Conservation (phyloP, 805 yeast species). For the Hanseniaspora clermontiae region DNA sequence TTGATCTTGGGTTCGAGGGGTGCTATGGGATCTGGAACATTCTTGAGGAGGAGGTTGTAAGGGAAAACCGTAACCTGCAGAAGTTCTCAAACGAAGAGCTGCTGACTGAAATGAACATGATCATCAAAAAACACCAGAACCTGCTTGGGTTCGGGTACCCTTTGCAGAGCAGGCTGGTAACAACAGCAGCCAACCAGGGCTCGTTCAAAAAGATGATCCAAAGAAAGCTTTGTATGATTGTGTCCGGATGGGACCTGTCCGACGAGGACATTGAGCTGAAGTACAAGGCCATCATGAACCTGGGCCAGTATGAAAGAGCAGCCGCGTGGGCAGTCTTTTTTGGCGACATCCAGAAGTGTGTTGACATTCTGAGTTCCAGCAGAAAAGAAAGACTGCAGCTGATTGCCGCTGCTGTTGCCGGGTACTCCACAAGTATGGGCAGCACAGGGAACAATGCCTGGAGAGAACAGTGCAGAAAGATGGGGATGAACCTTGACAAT, state of each 20-base stretch:
- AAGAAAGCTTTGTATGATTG: slow-evolving; percentile 64
- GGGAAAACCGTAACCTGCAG: slow-evolving; percentile 19
- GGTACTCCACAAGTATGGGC: slow-evolving; percentile 54
- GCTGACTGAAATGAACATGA: slow-evolving; percentile 26
- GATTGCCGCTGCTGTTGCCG: slow-evolving; percentile 90
- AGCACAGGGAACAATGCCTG: slow-evolving; percentile 47
- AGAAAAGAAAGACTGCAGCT: slow-evolving; percentile 56
- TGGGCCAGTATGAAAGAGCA: slow-evolving; percentile 68
- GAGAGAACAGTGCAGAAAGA: slow-evolving; percentile 82
- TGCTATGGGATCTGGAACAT: slow-evolving; percentile 86
- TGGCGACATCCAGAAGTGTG: slow-evolving; percentile 73
- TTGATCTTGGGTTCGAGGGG: slow-evolving; percentile 80
- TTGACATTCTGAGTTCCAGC: slow-evolving; percentile 63
- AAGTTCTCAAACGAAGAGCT: slow-evolving; percentile 18
- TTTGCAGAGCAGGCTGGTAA: slow-evolving; percentile 17
- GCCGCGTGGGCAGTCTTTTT: slow-evolving; percentile 97
- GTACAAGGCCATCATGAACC: slow-evolving; percentile 40
- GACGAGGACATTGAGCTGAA: slow-evolving; percentile 62
- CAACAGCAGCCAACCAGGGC: background rate
- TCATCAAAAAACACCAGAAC: slow-evolving; percentile 31
- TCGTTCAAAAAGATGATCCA: slow-evolving; percentile 39
- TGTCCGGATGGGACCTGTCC: slow-evolving; percentile 84
- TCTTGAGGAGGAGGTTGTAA: slow-evolving; percentile 28
- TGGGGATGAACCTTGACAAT: slow-evolving; percentile 78
- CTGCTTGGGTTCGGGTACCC: slow-evolving; percentile 16